Evolutionary conservation across 768 basidiomycete species (phyloP).

Genomic region (Leucogyrophana mollusca): DNA sequence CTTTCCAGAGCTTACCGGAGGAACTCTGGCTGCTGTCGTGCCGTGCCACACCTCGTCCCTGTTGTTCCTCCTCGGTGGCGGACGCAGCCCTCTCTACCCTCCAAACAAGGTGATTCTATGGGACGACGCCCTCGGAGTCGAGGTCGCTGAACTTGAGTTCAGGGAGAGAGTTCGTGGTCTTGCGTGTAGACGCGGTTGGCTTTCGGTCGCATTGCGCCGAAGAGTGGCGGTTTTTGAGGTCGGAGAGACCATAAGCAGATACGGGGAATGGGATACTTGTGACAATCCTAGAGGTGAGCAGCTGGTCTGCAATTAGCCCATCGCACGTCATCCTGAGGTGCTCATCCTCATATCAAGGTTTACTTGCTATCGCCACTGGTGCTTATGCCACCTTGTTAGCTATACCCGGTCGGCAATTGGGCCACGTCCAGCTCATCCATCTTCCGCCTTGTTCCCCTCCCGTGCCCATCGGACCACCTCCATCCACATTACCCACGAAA

Average conservation of each 20-base stretch:
- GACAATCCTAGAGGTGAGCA: slow-evolving; percentile 78
- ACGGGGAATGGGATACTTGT: slow-evolving; percentile 82
- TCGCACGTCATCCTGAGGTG: slow-evolving; percentile 5
- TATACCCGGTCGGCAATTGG: slow-evolving; percentile 81
- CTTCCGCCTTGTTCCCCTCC: slow-evolving; percentile 77
- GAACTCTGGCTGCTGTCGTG: slow-evolving; percentile 73
- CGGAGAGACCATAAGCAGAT: slow-evolving; percentile 57
- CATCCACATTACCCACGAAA: slow-evolving; percentile 48
- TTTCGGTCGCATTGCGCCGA: slow-evolving; percentile 76
- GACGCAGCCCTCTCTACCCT: slow-evolving; percentile 84
- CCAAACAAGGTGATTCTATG: slow-evolving; percentile 91
- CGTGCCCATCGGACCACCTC: slow-evolving; percentile 52
- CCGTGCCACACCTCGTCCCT: slow-evolving; percentile 82
- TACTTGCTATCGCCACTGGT: slow-evolving; percentile 78
- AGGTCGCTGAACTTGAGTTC: slow-evolving; percentile 89
- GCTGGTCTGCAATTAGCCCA: slow-evolving; percentile 4
- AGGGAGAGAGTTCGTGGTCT: slow-evolving; percentile 79
- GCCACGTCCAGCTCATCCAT: slow-evolving; percentile 86
- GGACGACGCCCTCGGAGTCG: slow-evolving; percentile 75
- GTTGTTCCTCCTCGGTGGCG: slow-evolving; percentile 84
- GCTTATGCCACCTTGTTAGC: slow-evolving; percentile 78
- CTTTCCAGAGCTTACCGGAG: slow-evolving; percentile 67
- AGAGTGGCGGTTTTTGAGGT: slow-evolving; percentile 80
- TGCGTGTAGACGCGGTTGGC: slow-evolving; percentile 80
- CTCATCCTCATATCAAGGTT: slow-evolving; percentile 43